Evolutionary conservation across 2,329 filamentous ascomycete genomes (phyloP), one percentile per base, ranked within the genome.

Genomic region (Ceratocystis eucalypticola): DNA sequence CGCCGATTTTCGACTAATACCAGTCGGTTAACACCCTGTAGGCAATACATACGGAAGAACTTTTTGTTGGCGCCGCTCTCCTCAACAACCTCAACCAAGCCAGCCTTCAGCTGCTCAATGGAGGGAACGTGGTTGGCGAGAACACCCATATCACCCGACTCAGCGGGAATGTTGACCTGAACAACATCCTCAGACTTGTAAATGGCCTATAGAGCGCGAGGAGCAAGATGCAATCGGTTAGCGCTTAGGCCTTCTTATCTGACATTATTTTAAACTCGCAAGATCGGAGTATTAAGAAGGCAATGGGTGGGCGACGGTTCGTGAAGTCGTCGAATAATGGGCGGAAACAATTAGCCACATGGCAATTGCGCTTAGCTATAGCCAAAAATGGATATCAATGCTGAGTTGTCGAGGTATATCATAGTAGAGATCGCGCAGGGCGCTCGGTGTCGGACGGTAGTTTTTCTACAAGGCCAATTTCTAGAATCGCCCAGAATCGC

Each of bases 131-230:
- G 94, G 84, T 94, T 95, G 77, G 94, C 94, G 76, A 99, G 88
- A 74, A 99, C 88, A 88, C 94, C 94, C 94, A 99, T 99, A 74
- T 97, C 94, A 77, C 94, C 94, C 70, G 92, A 95, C 79, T 96
- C 94, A 75, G 94, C 94, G 77, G 94, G 88, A 75, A 99, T 88
- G 85, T 99, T 99, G 83, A 99, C 94, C 83, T 99, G 94, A 75
- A 97, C 87, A 75, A 86, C 83, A 75, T 84, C 82, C 74, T 85
- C 80, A 72, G 80, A 86, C 78, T 83, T 84, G 82, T 84, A 87
- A 79, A 87, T 80, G 73, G 87, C 80, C 88, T 91, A 75, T 69
- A 70, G 75, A 44, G 30, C 7, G 33, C 33, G 33, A 45, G 20
- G 33, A 33, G 33, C 30, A 41, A 45, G 57, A n/a, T 37, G 8